Base-by-base conservation (phyloP, 2,329 filamentous ascomycete species). In the Neurospora sp. region DNA sequence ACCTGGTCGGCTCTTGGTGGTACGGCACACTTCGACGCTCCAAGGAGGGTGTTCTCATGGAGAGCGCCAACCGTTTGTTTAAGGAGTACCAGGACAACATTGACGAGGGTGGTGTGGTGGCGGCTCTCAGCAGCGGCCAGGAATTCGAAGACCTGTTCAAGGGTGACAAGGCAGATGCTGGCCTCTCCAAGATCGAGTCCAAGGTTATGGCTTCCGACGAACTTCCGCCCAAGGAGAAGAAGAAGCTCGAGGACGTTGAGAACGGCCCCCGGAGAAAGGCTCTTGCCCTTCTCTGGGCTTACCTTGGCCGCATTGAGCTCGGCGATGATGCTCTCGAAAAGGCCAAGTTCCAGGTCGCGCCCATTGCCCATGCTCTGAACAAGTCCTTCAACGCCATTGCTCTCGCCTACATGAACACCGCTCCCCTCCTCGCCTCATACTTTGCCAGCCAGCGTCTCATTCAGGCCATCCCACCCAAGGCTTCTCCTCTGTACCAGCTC, bases 1-100 rank as follows among this genome's bases (percentile, higher is more conserved):
- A 96, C 79, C 84, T 96, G 66, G 95, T 99, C 69, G 96, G 96
- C 66, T 93, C 91, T 71, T 99, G 96, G 96, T 99, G 96, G 96
- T 99, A 99, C 79, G 96, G 96, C 71, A 96, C 93, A 40, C 95
- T 97, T 80, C 88, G 90, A 76, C 88, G 92, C 81, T 98, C 96
- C 43, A 96, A 95, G 82, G 96, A 99, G 81, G 93, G 92, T 75
- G 91, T 98, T 36, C 85, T 97, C 69, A 91, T 97, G 78, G 92
- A 96, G 78, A 97, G 92, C 80, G 94, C 96, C 75, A 96, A 96
- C 80, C 94, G 93, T 74, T 87, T 99, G 70, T 98, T 99, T 86
- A 91, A 90, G 75, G 93, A 97, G 77, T 99, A 96, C 81, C 89
- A 92, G 73, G 94, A 97, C 69, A 87, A 89, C 73, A 91, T 96